phyloP scores from a whole-genome alignment of 805 yeast genomes.

The Suhomyces sp. region DNA sequence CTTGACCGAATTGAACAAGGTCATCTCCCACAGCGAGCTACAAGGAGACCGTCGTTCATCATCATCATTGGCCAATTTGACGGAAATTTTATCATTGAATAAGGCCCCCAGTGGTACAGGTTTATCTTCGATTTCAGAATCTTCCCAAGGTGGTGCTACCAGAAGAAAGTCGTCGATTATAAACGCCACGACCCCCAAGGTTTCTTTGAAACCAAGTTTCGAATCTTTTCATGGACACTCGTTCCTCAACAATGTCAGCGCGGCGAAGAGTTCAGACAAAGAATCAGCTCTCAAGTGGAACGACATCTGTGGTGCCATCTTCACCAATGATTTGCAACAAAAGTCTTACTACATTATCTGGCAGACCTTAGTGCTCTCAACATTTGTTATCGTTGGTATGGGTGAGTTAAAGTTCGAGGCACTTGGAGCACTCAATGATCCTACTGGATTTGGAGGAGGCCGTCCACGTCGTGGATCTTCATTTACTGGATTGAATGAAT shows the following conservation, averaged over 20 bases:
- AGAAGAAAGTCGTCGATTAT: slow-evolving; percentile 29
- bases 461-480: slow-evolving; percentile 35
- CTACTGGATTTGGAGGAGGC: slow-evolving; percentile 14
- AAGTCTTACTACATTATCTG: slow-evolving; percentile 36
- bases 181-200: slow-evolving; percentile 25
- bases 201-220: slow-evolving; percentile 32
- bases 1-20: slow-evolving; percentile 36
- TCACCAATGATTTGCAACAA: slow-evolving; percentile 39
- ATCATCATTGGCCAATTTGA: slow-evolving; percentile 32
- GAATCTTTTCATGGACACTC: background rate
- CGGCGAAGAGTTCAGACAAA: background rate
- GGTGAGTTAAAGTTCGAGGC: slow-evolving; percentile 36
- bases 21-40: slow-evolving; percentile 33
- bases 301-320: slow-evolving; percentile 36
- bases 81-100: slow-evolving; percentile 20
- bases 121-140: slow-evolving; percentile 21
- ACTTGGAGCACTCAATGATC: slow-evolving; percentile 16
- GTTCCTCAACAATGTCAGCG: background rate
- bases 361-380: slow-evolving; percentile 20
- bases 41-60: slow-evolving; percentile 30
- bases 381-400: slow-evolving; percentile 28
- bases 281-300: slow-evolving; percentile 5
- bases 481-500: slow-evolving; percentile 36
- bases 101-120: slow-evolving; percentile 21
- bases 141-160: slow-evolving; percentile 1